These are phyloP conservation scores for Diplosphaera chodatii DNA, from an alignment of 139 green algal species.

Conservation along the genomic window DNA sequence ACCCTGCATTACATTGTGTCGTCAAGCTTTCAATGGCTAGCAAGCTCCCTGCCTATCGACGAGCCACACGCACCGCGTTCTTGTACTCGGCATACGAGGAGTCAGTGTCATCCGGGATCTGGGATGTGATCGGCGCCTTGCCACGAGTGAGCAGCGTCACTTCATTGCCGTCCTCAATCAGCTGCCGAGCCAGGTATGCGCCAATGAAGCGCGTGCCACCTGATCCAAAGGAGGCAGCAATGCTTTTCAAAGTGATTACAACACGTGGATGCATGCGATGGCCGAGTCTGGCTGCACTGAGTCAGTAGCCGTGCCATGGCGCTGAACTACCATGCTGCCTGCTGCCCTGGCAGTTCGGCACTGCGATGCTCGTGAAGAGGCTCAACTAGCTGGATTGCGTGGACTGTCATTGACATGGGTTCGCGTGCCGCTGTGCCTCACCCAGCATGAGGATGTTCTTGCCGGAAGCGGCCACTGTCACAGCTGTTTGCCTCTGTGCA, in stretches of 20 bases:
- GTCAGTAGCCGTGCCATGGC: too few relatives aligned
- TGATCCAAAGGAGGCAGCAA: constrained; percentile 22
- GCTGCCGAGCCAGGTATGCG: constrained; percentile 84
- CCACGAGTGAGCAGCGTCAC: constrained; percentile 92
- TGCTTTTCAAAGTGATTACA: not conserved
- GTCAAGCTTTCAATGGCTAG: too few relatives aligned
- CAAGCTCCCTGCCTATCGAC: too few relatives aligned
- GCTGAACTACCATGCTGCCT: too few relatives aligned
- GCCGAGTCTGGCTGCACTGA: too few relatives aligned
- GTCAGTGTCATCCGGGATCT: constrained; percentile 89
- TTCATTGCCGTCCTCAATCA: constrained; percentile 83
- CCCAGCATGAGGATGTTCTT: constrained; percentile 90
- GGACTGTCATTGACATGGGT: not conserved
- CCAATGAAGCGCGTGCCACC: constrained; percentile 96
- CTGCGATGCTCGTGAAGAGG: too few relatives aligned
- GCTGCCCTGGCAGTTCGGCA: too few relatives aligned
- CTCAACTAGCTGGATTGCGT: not conserved
- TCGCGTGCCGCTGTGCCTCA: constrained; percentile 14
- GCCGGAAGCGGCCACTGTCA: not conserved
- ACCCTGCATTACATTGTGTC: too few relatives aligned
- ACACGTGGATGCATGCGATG: too few relatives aligned
- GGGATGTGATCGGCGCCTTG: constrained; percentile 75
- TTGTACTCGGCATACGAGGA: constrained; percentile 65
- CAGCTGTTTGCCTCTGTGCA: too few relatives aligned
- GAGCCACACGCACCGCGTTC: constrained; percentile 44